These are phyloP conservation scores for Nakaseomyces uthaithaninus DNA, from an alignment of 1,139 yeast species.

Conservation along the genomic window DNA sequence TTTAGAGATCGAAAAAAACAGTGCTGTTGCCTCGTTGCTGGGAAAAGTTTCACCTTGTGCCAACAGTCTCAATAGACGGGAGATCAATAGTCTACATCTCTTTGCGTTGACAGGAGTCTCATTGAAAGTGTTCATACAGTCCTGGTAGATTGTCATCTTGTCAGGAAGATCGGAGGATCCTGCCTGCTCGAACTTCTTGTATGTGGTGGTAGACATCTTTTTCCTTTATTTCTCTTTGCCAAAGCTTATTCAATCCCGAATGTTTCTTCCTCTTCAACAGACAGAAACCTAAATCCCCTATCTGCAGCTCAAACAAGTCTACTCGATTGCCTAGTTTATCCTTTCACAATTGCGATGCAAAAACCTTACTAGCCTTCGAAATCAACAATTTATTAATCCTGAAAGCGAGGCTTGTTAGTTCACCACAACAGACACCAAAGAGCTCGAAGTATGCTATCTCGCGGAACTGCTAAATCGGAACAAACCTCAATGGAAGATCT, in stretches of 20 bases:
- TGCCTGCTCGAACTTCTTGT: slow-evolving; percentile 76
- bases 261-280: too few species aligned
- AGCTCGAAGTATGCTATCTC: too few species aligned
- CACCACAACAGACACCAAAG: too few species aligned
- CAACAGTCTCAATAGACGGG: slow-evolving; percentile 57
- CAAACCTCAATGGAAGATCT: too few species aligned
- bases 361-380: too few species aligned
- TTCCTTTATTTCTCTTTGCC: background rate
- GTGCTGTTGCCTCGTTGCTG: slow-evolving; percentile 78
- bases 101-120: slow-evolving; percentile 85
- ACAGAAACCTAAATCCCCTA: too few species aligned
- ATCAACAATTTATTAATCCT: too few species aligned
- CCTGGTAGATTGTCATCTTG: slow-evolving; percentile 96
- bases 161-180: slow-evolving; percentile 66
- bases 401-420: too few species aligned
- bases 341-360: too few species aligned
- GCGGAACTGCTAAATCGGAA: too few species aligned
- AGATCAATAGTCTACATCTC: slow-evolving; percentile 65
- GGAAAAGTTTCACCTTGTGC: slow-evolving; percentile 86
- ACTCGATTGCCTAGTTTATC: too few species aligned
- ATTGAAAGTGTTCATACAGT: slow-evolving; percentile 87
- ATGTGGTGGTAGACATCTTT: slow-evolving; percentile 67
- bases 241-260: background rate
- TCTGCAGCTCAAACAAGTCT: too few species aligned
- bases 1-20: slow-evolving; percentile 90